Base-by-base conservation (phyloP, 305 asterid species). In the Fraxinus nigra region DNA sequence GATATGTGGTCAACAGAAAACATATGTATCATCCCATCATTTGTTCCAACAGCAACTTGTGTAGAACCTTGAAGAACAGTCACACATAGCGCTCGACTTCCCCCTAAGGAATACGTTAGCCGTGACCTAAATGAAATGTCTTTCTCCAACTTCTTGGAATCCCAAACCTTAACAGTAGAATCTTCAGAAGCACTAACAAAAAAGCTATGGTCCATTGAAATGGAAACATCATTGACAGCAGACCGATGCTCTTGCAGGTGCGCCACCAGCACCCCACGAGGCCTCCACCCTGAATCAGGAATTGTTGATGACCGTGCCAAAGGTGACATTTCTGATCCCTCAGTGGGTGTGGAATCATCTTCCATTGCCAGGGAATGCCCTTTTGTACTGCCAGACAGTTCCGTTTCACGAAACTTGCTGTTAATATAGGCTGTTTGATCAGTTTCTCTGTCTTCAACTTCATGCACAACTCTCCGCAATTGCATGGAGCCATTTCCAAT, bases 251-350 rank as follows among this genome's bases (percentile, higher is more conserved):
- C 99, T 88, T 94, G 99, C 80, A 97, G 93, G 84, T 97, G 98
- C 46, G 98, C 99, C 85, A 97, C 98, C 91, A 97, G 88, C 81
- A 97, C 98, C 84, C 98, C 99, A 76, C 98, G 97, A 79, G 98
- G 99, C 89, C 95, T 94, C 99, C 99, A 97, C 70, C 98, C 98
- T 69, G 99, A 97, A 90, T 94, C 98, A 54, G 98, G 95, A 91
- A 92, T 80, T 59, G 94, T 88, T 32, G 97, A 90, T 82, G 96
- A 86, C 91, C 92, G 89, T 63, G 92, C 89, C 81, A 87, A 87
- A 34, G 97, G 86, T 46, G 97, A 85, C 75, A 87, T 80, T 74
- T 91, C 98, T 48, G 89, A 83, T 83, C 91, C 88, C 90, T 94
- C 98, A 20, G 86, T 81, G 9, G 92, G 81, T 28, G 87, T 73